phyloP scores from a whole-genome alignment of 768 basidiomycete species.

The Collybia nuda region DNA sequence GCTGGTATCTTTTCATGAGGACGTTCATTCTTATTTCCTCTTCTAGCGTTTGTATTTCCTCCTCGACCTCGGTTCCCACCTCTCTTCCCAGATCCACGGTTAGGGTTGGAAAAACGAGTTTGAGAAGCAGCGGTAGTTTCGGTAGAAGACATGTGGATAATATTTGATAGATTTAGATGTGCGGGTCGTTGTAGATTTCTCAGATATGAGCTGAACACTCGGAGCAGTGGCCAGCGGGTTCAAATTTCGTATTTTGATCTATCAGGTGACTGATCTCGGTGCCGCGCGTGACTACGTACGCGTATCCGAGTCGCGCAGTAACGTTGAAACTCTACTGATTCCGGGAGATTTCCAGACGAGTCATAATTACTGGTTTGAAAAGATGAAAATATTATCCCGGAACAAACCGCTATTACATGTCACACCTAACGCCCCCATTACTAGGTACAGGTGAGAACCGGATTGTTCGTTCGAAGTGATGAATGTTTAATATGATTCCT shows the following conservation, averaged over 20 bases:
- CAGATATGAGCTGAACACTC: background rate
- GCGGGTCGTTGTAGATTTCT: background rate
- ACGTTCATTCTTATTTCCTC: conserved; percentile 8
- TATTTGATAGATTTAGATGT: background rate
- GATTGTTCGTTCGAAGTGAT: too few species aligned
- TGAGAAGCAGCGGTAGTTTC: conserved; percentile 2
- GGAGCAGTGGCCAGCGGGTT: background rate
- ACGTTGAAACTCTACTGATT: too few species aligned
- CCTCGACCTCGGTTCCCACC: conserved; percentile 10
- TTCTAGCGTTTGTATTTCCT: conserved; percentile 7
- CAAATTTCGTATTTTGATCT: conserved; percentile 12
- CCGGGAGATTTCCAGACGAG: too few species aligned
- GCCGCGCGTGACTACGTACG: conserved; percentile 7
- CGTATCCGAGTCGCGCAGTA: background rate
- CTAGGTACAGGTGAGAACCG: too few species aligned
- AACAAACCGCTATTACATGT: too few species aligned
- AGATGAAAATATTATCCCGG: too few species aligned
- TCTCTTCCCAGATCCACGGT: conserved; percentile 12
- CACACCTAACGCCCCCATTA: too few species aligned
- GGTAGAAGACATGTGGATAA: conserved; percentile 6
- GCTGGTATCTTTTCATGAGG: conserved; percentile 4
- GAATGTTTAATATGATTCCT: too few species aligned
- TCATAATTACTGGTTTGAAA: too few species aligned
- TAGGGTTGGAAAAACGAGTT: background rate
- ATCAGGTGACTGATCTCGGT: conserved; percentile 15